phyloP scores from a whole-genome alignment of 306 rosid genomes.

The Abrus precatorius region DNA sequence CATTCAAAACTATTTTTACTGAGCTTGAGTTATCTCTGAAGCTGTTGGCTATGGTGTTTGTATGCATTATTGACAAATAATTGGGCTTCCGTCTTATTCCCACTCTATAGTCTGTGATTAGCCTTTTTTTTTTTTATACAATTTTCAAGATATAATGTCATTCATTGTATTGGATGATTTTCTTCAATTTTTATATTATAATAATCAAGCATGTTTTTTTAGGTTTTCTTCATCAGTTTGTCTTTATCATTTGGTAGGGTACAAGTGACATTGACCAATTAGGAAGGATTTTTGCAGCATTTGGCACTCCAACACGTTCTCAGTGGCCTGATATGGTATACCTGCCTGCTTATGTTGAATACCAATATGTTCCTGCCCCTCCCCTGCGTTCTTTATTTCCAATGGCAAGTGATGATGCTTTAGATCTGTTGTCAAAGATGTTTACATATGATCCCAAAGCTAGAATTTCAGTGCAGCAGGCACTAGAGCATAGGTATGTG shows the following conservation, averaged over 20 bases:
- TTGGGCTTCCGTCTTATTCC: neutral
- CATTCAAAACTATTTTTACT: conserved; percentile 14
- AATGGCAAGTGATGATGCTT: conserved; percentile 84
- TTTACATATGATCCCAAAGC: conserved; percentile 90
- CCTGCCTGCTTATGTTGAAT: conserved; percentile 92
- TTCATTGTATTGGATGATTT: neutral
- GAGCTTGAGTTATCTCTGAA: conserved; percentile 12
- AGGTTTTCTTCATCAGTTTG: conserved; percentile 22
- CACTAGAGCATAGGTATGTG: conserved; percentile 83
- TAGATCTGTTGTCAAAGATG: conserved; percentile 87
- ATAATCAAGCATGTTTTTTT: conserved; percentile 19
- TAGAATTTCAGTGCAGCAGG: conserved; percentile 88
- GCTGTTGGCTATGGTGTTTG: neutral
- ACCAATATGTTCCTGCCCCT: conserved; percentile 83
- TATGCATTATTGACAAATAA: neutral
- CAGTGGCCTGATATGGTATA: conserved; percentile 91
- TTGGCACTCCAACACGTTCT: conserved; percentile 85
- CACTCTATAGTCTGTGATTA: neutral
- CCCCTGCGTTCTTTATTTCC: conserved; percentile 77
- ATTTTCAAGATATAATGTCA: neutral
- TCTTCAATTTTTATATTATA: conserved; percentile 10
- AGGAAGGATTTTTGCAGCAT: conserved; percentile 87
- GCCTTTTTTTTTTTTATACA: neutral
- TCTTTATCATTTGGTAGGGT: conserved; percentile 62
- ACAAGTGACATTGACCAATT: conserved; percentile 90